These are phyloP conservation scores for Silybum marianum DNA, from an alignment of 129 eudicot genomes.

Conservation along the genomic window DNA sequence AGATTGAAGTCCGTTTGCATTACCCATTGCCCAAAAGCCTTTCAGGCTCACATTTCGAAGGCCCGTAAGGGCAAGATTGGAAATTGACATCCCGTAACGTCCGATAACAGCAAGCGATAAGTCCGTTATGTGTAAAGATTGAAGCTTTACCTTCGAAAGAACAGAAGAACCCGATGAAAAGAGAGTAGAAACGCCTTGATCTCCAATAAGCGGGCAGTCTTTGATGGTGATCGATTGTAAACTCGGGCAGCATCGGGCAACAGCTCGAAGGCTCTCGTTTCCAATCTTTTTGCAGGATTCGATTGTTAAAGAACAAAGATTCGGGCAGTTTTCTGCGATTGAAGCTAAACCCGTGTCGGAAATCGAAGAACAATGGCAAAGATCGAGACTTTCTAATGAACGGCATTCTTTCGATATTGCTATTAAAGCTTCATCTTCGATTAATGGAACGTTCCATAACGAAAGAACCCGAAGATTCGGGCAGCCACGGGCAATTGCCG, in stretches of 20 bases:
- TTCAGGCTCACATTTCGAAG: conserved; percentile 63
- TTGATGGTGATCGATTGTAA: conserved; percentile 64
- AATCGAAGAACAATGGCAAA: conserved; percentile 65
- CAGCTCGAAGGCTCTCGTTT: conserved; percentile 64
- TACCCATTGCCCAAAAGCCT: conserved; percentile 98
- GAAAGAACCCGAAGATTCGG: conserved; percentile 73
- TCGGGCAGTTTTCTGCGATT: conserved; percentile 62
- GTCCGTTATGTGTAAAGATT: conserved; percentile 65
- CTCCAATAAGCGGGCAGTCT: conserved; percentile 72
- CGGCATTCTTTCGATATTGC: conserved; percentile 73
- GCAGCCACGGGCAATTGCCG: conserved; percentile 78
- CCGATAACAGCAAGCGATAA: conserved; percentile 82
- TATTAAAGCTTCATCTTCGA: conserved; percentile 59
- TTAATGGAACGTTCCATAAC: conserved; percentile 68
- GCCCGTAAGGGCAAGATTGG: conserved; percentile 57
- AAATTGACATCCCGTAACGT: conserved; percentile 70
- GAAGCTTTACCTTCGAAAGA: conserved; percentile 67
- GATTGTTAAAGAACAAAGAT: conserved; percentile 54
- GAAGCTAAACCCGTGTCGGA: conserved; percentile 71
- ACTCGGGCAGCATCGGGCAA: conserved; percentile 65
- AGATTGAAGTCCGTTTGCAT: conserved; percentile 56
- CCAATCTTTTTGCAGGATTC: conserved; percentile 74
- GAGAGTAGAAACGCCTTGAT: conserved; percentile 72
- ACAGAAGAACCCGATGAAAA: conserved; percentile 50
- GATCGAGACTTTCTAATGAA: conserved; percentile 77